Base-by-base conservation (phyloP, 176 grass and related monocot genomes). In the Panicum miliaceum region DNA sequence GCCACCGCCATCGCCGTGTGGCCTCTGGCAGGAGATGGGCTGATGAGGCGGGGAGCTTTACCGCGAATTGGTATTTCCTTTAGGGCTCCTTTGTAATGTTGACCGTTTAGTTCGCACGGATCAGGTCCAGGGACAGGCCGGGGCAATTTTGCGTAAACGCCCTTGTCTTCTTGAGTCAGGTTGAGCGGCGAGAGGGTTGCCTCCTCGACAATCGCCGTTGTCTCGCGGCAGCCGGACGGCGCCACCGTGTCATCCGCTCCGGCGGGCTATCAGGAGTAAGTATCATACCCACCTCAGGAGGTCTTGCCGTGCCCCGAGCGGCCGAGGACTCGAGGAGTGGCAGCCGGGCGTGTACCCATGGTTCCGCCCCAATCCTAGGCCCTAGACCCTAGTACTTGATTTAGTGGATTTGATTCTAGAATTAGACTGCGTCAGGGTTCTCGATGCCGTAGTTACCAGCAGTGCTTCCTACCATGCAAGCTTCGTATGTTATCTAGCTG, bases 131-230 rank as follows among this genome's bases (percentile, higher is more conserved):
- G 2, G 7, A 2, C 42, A 10, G 2, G 29, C 29, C 29, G 7
- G 66, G 69, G 14, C 3, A 12, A 16, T 76, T 68, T 77, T 51
- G 27, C 29, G 29, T 32, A 83, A 83, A 75, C 81, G 12, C 71
- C 81, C 81, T 84, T 46, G 32, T 19, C 12, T 15, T 6, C 3
- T 32, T 1, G 25, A 48, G 14, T 25, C 23, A 8, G 70, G 7
- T 73, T 51, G 13, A 32, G 45, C 70, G 6, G 71, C 71, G 71
- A 52, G 47, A 50, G 26, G 14, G 12, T 13, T 13, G n/a, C 6
- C 42, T 2, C n/a, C 2, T 6, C n/a, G 20, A 16, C 41, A 4
- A 25, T 47, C 43, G 68, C 41, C 25, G 6, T 36, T 34, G 29
- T 73, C 43, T 62, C 11, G 45, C 58, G 10, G 41, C n/a, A 25